Conservation (phyloP, 495 filamentous ascomycete genomes). For the Mycothermus thermophilus region DNA sequence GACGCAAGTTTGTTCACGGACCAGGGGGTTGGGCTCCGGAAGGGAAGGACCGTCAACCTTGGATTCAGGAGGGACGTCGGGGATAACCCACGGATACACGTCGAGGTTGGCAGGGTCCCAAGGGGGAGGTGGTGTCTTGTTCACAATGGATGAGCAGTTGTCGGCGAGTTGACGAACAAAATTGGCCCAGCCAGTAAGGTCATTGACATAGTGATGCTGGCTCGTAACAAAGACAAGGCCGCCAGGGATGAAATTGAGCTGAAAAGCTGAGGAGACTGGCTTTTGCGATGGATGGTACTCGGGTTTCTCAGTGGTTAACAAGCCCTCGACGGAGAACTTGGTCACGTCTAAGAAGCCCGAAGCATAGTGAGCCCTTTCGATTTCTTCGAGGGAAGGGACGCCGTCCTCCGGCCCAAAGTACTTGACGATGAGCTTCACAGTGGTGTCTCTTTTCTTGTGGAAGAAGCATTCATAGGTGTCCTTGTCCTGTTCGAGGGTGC, state of each 20-base stretch:
- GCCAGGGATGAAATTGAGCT: slow-evolving; percentile 30
- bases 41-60: slow-evolving; percentile 21
- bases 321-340: slow-evolving; percentile 17
- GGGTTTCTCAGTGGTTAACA: slow-evolving; percentile 30
- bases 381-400: slow-evolving; percentile 18
- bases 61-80: slow-evolving; percentile 10
- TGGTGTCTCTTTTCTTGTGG: slow-evolving; percentile 28
- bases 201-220: slow-evolving; percentile 31
- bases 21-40: slow-evolving; percentile 17
- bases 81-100: slow-evolving; percentile 18
- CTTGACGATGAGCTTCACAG: slow-evolving; percentile 28
- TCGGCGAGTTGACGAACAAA: slow-evolving; percentile 30
- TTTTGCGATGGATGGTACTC: slow-evolving; percentile 22
- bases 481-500: slow-evolving; percentile 28
- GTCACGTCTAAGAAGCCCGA: slow-evolving; percentile 16
- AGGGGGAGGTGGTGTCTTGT: slow-evolving; percentile 14
- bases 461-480: slow-evolving; percentile 23
- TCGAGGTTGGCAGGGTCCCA: slow-evolving; percentile 26
- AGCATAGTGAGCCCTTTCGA: slow-evolving; percentile 20
- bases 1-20: slow-evolving; percentile 14
- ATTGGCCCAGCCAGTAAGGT: slow-evolving; percentile 30
- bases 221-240: slow-evolving; percentile 31
- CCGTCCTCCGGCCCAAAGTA: slow-evolving; percentile 24
- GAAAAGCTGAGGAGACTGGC: slow-evolving; percentile 26
- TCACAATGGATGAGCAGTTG: slow-evolving; percentile 25